phyloP scores from a whole-genome alignment of 805 yeast genomes.

The Yamadazyma endophytica region DNA sequence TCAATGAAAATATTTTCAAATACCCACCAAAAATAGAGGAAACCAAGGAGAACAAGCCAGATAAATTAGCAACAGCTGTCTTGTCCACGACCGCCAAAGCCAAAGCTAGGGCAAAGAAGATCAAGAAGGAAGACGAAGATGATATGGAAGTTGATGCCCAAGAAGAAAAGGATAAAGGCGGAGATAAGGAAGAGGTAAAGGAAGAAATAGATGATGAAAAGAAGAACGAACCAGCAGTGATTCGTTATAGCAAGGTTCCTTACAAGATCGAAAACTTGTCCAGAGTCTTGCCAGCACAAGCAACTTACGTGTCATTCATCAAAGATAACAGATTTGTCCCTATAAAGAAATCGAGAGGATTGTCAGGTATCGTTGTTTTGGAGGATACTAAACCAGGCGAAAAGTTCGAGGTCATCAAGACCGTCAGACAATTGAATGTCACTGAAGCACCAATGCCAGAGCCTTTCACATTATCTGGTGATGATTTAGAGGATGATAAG shows the following conservation, averaged over 20 bases:
- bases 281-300: constrained; percentile 86
- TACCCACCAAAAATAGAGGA: constrained; percentile 89
- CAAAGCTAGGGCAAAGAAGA: constrained; percentile 83
- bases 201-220: constrained; percentile 11
- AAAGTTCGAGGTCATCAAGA: constrained; percentile 65
- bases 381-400: constrained; percentile 60
- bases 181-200: constrained; percentile 7
- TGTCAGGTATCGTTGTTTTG: constrained; percentile 69
- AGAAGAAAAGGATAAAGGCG: constrained; percentile 13
- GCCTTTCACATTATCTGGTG: constrained; percentile 60
- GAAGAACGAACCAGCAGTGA: constrained; percentile 27
- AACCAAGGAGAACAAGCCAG: constrained; percentile 75
- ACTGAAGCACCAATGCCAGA: constrained; percentile 73
- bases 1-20: constrained; percentile 73
- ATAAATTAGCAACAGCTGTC: constrained; percentile 88
- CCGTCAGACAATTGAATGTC: constrained; percentile 73
- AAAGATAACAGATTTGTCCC: constrained; percentile 78
- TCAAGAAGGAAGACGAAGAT: constrained; percentile 49
- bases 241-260: constrained; percentile 58
- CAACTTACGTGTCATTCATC: constrained; percentile 73
- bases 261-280: constrained; percentile 74
- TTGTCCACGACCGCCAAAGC: constrained; percentile 91
- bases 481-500: constrained; percentile 42
- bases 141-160: constrained; percentile 39
- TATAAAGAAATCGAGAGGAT: constrained; percentile 67